These are phyloP conservation scores for Glonium stellatum DNA, from an alignment of 495 filamentous ascomycete genomes.

Conservation along the genomic window DNA sequence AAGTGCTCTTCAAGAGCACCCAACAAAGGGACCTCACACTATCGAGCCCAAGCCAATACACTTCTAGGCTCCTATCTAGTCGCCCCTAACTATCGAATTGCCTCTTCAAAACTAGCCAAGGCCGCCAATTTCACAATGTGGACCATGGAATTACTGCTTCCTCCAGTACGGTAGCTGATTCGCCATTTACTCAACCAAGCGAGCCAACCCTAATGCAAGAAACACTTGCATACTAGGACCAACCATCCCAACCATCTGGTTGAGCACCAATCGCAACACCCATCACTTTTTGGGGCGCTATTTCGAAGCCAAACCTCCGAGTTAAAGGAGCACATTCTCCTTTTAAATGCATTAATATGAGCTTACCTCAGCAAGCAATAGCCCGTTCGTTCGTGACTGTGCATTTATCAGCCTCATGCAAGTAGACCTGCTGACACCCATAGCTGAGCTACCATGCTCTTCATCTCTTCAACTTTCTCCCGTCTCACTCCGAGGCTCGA, in stretches of 20 bases:
- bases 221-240: slow-evolving; percentile 13
- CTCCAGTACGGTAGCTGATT: slow-evolving; percentile 7
- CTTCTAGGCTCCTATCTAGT: background rate
- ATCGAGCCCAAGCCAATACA: background rate
- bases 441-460: slow-evolving; percentile 15
- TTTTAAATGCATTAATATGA: background rate
- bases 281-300: slow-evolving; percentile 14
- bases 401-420: slow-evolving; percentile 15
- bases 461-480: background rate
- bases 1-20: too few species aligned
- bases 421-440: slow-evolving; percentile 21
- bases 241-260: slow-evolving; percentile 1
- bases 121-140: background rate
- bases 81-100: slow-evolving; percentile 26
- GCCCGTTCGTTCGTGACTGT: background rate
- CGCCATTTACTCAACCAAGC: slow-evolving; percentile 17
- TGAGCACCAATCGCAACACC: slow-evolving; percentile 15
- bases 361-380: background rate
- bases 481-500: background rate
- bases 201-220: slow-evolving; percentile 13
- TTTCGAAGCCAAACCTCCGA: background rate
- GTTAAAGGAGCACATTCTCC: background rate
- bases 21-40: too few species aligned
- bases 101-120: background rate
- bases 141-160: slow-evolving; percentile 4